Conservation (phyloP, 352 stramenopile genomes). For the Phytophthora macrochlamydospora region DNA sequence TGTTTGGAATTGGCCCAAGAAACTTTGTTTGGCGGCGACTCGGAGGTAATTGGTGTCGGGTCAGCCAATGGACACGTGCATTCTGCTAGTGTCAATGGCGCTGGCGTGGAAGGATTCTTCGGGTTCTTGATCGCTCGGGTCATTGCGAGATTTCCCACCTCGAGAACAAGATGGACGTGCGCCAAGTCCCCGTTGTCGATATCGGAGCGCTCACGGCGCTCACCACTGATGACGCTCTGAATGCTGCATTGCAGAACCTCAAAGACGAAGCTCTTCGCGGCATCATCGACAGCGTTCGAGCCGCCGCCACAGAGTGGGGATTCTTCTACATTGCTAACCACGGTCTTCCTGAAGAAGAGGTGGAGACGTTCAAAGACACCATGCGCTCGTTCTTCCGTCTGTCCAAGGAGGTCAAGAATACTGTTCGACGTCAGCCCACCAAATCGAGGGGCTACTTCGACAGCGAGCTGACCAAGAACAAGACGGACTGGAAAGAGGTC, state of each 20-base stretch:
- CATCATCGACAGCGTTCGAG: conserved; percentile 51
- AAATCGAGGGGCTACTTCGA: conserved; percentile 94
- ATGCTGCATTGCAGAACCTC: conserved; percentile 13
- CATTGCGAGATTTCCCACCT: conserved; percentile 1
- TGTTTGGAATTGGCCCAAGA: too few relatives aligned
- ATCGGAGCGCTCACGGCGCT: conserved; percentile 49
- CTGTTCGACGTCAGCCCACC: conserved; percentile 59
- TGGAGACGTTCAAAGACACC: conserved; percentile 63
- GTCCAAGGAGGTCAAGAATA: conserved; percentile 56
- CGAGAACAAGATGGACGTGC: conserved; percentile 18
- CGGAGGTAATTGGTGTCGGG: too few relatives aligned
- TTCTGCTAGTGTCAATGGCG: too few relatives aligned
- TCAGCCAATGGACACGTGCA: too few relatives aligned
- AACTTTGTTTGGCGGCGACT: too few relatives aligned
- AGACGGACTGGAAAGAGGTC: conserved; percentile 92
- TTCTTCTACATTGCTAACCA: conserved; percentile 94
- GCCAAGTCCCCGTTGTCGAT: conserved; percentile 52
- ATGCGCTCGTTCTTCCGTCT: conserved; percentile 89
- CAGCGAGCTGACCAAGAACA: conserved; percentile 94
- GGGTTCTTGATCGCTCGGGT: neutral
- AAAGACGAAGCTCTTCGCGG: conserved; percentile 16
- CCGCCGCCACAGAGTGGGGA: conserved; percentile 80
- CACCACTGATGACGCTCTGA: conserved; percentile 33
- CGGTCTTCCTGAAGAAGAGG: conserved; percentile 52
- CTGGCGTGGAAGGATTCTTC: too few relatives aligned